Conservation (phyloP, 495 filamentous ascomycete species). For the Penicillium turbatum region DNA sequence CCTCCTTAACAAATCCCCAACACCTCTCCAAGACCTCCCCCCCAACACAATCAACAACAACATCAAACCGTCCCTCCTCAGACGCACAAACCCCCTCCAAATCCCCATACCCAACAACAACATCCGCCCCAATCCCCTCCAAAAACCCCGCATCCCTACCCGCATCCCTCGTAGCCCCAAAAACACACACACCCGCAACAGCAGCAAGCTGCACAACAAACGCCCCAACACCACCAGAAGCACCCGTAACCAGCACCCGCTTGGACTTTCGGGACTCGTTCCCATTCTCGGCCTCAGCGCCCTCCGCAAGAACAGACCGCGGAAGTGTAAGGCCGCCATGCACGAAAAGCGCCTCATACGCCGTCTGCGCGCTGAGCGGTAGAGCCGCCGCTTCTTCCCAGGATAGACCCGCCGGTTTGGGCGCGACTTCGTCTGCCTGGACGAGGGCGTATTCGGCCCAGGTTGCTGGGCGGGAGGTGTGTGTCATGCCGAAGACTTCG, state of each 20-base stretch:
- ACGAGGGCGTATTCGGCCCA: constrained; percentile 34
- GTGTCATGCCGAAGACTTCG: constrained; percentile 33
- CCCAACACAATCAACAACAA: constrained; percentile 44
- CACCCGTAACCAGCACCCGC: constrained; percentile 32
- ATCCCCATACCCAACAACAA: constrained; percentile 27
- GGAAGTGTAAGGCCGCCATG: constrained; percentile 18
- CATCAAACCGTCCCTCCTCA: constrained; percentile 20
- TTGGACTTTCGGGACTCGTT: too few relatives aligned
- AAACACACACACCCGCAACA: constrained; percentile 20
- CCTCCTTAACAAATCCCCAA: constrained; percentile 24
- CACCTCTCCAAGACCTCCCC: constrained; percentile 23
- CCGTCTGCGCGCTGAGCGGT: constrained; percentile 34
- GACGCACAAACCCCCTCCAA: constrained; percentile 7
- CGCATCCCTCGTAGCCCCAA: constrained; percentile 27
- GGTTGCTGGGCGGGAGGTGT: constrained; percentile 19
- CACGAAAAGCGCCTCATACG: constrained; percentile 32
- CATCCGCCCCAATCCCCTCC: constrained; percentile 23
- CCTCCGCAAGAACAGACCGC: not conserved
- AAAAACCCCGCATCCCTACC: constrained; percentile 32
- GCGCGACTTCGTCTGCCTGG: constrained; percentile 20
- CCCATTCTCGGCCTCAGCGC: too few relatives aligned
- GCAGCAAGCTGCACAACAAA: constrained; percentile 35
- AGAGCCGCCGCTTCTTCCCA: constrained; percentile 28
- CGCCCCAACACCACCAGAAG: constrained; percentile 31
- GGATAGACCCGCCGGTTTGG: constrained; percentile 20